Base-by-base conservation (phyloP, 371 early-diverging fungal species). In the Mortierella sp. region DNA sequence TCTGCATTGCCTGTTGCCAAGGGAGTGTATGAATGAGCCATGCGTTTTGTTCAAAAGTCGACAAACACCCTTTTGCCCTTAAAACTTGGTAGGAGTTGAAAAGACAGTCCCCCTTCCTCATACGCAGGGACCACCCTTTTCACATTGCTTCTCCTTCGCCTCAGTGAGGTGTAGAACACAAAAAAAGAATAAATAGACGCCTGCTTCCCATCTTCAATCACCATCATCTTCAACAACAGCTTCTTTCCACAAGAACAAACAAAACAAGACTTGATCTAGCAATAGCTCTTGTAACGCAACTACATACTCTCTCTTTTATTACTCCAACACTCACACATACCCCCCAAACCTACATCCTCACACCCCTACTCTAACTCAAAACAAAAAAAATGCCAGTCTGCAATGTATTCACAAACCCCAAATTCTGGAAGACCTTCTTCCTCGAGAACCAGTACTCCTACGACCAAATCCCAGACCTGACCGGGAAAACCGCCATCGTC, bases 401-500 rank as follows among this genome's bases (percentile, higher is more conserved):
- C 47, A 80, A 80, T 57, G 75, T 80, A 0, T 58, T 80, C 38
- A 24, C 45, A 6, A 80, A 80, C 72, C 80, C 80, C 28, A 47
- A 71, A 28, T 82, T 65, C 48, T 83, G 83, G 83, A 79, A 79
- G 14, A 77, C 83, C 10, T 83, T 79, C 47, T 68, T 73, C 48
- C 70, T 52, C 54, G 74, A 72, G 7, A 79, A 74, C 38, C 57
- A 80, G 2, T 91, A 78, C 70, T 73, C 84, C 19, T 85, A 89
- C 28, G 84, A 91, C 19, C 72, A 91, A 19, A 92, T 95, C 71
- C 94, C 95, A 31, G 90, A 92, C 77, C 89, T 94, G 44, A 81
- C 89, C 28, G 94, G 93, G 26, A 94, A 94, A 88, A 75, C 79
- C 65, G 93, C 92, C 58, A 90, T 95, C 52, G 93, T 96, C 55